Evolutionary conservation across 2,329 filamentous ascomycete genomes (phyloP), one percentile per base, ranked within the genome.

Genomic region (Ceratocystis eucalypticola): DNA sequence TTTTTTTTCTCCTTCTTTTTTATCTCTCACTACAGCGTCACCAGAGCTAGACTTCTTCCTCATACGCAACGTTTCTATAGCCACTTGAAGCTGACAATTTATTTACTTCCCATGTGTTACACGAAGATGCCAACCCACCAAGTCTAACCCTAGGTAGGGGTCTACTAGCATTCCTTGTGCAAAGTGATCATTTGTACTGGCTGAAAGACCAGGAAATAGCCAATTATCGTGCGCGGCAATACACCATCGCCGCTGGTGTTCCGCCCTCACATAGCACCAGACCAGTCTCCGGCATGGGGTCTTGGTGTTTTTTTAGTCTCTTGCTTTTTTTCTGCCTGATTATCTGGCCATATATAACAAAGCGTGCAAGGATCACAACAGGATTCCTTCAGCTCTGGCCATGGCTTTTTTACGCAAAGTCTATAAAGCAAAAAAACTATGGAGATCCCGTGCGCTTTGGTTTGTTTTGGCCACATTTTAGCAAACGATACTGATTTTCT

Each of bases 361-460:
- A 37, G 33, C 33, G 5, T 41, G 8, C 33, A 44, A 62, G 33
- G 61, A 57, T 57, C 25, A 15, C 53, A 15, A 20, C 17, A 57
- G 53, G 53, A 57, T 57, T 57, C 30, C 22, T 37, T 57, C 53
- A 57, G 53, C 53, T 57, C 17, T 33, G 53, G 53, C 30, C 53
- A 57, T 57, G 53, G 53, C 53, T 33, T 57, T 57, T 57, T 30
- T 57, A 33, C 12, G 25, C 25, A 33, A 57, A 57, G 53, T 57
- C 53, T 33, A 57, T 25, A 57, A 28, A 25, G 48, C n/a, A 25
- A 25, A 33, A 28, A 28, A 33, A 22, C 25, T 17, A 17, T 57
- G 25, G 53, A 57, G 25, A 57, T 15, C 53, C 53, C 5, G 53
- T 57, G 53, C 53, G 25, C 30, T 57, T 33, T 17, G 25, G 17